Base-by-base conservation (phyloP, 306 rosid genomes). In the Cucurbita moschata region DNA sequence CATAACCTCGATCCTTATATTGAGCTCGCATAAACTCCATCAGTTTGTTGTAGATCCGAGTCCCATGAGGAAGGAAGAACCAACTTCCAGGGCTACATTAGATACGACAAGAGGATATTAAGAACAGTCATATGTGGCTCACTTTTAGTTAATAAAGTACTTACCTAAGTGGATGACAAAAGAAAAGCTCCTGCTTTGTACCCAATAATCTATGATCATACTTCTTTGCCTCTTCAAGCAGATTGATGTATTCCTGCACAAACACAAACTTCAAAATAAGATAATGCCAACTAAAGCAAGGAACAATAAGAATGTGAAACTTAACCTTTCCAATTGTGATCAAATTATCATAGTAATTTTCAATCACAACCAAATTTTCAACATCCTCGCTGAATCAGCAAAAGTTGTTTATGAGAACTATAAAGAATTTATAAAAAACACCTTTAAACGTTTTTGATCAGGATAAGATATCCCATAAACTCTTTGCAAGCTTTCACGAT, bases 391-490 rank as follows among this genome's bases (percentile, higher is more conserved):
- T 62, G 19, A 62, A 15, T 37, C 16, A 54, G 19, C 71, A 4
- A n/a, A 38, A 38, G 19, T 14, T 40, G 67, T 61, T 15, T 56
- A 19, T 10, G 60, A 54, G 35, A 35, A 58, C 44, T 19, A n/a
- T 15, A 1, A 18, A 14, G 5, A 23, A 53, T 59, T 43, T 61
- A 51, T 40, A 49, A 71, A 72, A 77, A 75, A 75, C 78, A 93
- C 98, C 98, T 90, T 86, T 83, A 93, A 79, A 67, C 93, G 81
- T 84, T 90, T 90, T 74, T 87, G 83, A 85, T 93, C 98, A 61
- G 97, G 98, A 87, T 83, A 93, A 76, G 98, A 93, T 78, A 93
- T 93, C 73, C 98, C 98, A 81, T 93, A 93, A 66, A 93, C 98
- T 80, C 98, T 87, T 72, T 93, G 98, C 78, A 93, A 86, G 72